Conservation (phyloP, 176 grass and related monocot species). For the Rhipidocladum racemiflorum region DNA sequence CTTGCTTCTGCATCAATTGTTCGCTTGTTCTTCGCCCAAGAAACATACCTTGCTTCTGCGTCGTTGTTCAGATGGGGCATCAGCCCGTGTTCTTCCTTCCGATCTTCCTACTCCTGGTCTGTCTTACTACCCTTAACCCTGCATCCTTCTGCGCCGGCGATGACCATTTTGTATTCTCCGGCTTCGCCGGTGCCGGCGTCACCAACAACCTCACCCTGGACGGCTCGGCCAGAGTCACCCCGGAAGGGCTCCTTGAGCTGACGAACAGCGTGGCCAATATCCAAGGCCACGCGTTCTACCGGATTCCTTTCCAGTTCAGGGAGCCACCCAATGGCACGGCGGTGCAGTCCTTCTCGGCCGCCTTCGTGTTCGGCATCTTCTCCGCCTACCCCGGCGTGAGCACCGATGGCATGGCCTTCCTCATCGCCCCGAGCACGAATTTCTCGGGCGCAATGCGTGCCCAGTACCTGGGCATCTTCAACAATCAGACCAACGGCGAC, state of each 20-base stretch:
- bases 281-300: slow-evolving; percentile 40
- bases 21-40: too few relatives aligned
- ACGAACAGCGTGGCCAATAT: not conserved
- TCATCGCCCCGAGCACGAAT: slow-evolving; percentile 8
- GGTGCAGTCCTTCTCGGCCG: slow-evolving; percentile 32
- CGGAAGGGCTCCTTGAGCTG: slow-evolving; percentile 28
- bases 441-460: not conserved
- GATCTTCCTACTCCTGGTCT: not conserved
- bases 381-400: not conserved
- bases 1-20: too few relatives aligned
- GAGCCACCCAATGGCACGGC: not conserved
- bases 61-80: not conserved
- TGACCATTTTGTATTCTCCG: slow-evolving; percentile 15
- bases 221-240: not conserved
- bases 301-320: not conserved
- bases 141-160: not conserved
- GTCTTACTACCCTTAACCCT: not conserved
- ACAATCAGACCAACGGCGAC: not conserved
- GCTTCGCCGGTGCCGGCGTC: slow-evolving; percentile 9
- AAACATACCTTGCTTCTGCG: too few relatives aligned
- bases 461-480: slow-evolving; percentile 44
- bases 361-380: slow-evolving; percentile 41
- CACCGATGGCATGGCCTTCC: slow-evolving; percentile 29
- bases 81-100: not conserved
- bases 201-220: slow-evolving; percentile 30